phyloP scores from a whole-genome alignment of 2,329 filamentous ascomycete species.

The Cercospora sp. region DNA sequence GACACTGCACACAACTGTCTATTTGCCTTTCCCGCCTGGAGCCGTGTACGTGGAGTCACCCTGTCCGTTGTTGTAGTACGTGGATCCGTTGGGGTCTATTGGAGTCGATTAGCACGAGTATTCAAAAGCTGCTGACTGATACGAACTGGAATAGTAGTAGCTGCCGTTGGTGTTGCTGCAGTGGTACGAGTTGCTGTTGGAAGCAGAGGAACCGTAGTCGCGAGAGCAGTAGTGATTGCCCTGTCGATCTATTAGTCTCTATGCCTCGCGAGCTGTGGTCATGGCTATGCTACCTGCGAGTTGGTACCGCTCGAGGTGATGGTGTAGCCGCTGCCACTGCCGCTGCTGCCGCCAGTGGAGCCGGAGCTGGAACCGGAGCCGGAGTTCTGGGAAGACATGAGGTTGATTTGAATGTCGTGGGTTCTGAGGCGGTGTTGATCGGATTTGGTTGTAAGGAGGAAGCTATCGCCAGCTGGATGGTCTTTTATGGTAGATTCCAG shows the following conservation, averaged over 20 bases:
- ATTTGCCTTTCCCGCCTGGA: slow-evolving; percentile 39
- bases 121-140: slow-evolving; percentile 30
- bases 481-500: background rate
- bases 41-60: slow-evolving; percentile 64
- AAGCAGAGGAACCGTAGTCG: slow-evolving; percentile 59
- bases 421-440: background rate
- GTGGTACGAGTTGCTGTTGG: slow-evolving; percentile 64
- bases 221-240: slow-evolving; percentile 69
- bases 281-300: slow-evolving; percentile 52
- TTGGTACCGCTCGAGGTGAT: slow-evolving; percentile 59
- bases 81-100: slow-evolving; percentile 56
- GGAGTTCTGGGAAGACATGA: slow-evolving; percentile 20
- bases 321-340: slow-evolving; percentile 49
- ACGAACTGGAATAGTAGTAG: slow-evolving; percentile 71
- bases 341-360: slow-evolving; percentile 16
- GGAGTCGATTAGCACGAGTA: background rate
- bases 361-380: background rate
- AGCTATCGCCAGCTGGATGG: background rate
- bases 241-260: slow-evolving; percentile 41
- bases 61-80: slow-evolving; percentile 64
- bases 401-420: background rate
- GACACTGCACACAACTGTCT: background rate
- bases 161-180: slow-evolving; percentile 62
- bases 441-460: background rate
- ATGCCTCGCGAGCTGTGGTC: slow-evolving; percentile 10